These are phyloP conservation scores for Ceratocystis huliohia DNA, from an alignment of 2,329 filamentous ascomycete genomes.

Conservation along the genomic window DNA sequence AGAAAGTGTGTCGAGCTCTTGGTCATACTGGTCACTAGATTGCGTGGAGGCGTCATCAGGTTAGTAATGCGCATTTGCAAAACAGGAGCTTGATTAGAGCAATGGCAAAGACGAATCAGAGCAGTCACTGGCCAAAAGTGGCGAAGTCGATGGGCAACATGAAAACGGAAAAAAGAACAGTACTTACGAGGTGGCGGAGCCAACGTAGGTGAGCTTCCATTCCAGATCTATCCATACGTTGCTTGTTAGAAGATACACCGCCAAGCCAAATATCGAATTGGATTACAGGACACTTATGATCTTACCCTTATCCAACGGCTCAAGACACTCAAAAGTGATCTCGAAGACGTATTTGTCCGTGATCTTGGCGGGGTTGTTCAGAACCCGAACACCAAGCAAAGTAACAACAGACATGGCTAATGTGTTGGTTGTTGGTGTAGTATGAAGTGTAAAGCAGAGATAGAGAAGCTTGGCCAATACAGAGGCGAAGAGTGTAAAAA, in stretches of 20 bases:
- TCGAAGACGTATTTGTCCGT: slow-evolving; percentile 90
- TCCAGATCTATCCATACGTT: slow-evolving; percentile 59
- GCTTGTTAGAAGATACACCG: slow-evolving; percentile 22
- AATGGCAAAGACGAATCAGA: slow-evolving; percentile 21
- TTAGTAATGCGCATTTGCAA: slow-evolving; percentile 18
- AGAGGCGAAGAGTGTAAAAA: slow-evolving; percentile 1
- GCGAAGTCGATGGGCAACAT: slow-evolving; percentile 7
- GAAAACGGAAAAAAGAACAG: slow-evolving; percentile 18
- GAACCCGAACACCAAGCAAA: slow-evolving; percentile 84
- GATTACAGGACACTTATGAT: background rate
- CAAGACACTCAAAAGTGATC: slow-evolving; percentile 96
- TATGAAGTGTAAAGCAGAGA: slow-evolving; percentile 9
- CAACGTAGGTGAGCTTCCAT: slow-evolving; percentile 98
- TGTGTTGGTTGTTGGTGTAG: slow-evolving; percentile 12
- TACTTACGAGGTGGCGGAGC: slow-evolving; percentile 87
- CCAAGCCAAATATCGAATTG: background rate
- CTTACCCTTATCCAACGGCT: slow-evolving; percentile 81
- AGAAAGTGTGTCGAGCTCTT: slow-evolving; percentile 92
- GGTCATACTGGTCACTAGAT: slow-evolving; percentile 79
- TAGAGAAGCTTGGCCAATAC: slow-evolving; percentile 8
- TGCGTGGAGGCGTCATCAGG: background rate
- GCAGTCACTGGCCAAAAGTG: background rate
- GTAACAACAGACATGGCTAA: slow-evolving; percentile 80
- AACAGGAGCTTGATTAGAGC: slow-evolving; percentile 22
- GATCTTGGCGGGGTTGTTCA: slow-evolving; percentile 95